These are phyloP conservation scores for Solioccasus polychromus DNA, from an alignment of 768 basidiomycete genomes.

Conservation along the genomic window DNA sequence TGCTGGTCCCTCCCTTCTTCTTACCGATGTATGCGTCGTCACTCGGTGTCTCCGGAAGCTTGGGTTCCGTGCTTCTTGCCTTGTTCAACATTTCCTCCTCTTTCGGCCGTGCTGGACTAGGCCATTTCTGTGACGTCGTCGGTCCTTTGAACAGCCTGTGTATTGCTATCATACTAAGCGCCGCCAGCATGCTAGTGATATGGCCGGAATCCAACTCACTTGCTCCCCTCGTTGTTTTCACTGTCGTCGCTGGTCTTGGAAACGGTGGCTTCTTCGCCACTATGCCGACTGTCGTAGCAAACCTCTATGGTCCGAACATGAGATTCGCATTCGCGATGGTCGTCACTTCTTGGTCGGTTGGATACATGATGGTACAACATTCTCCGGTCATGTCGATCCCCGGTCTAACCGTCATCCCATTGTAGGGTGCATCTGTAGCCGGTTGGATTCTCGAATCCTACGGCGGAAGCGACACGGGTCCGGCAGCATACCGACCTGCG, in stretches of 20 bases:
- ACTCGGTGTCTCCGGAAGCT: conserved; percentile 19
- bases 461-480: conserved; percentile 20
- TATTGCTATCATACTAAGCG: conserved; percentile 26
- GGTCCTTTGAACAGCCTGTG: conserved; percentile 31
- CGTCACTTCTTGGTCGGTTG: conserved; percentile 30
- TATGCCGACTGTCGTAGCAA: conserved; percentile 31
- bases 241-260: conserved; percentile 27
- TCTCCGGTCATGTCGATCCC: neutral
- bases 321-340: conserved; percentile 34
- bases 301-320: conserved; percentile 29
- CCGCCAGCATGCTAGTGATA: conserved; percentile 30
- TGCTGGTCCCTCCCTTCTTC: conserved; percentile 37
- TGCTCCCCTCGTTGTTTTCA: conserved; percentile 24
- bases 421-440: conserved; percentile 29
- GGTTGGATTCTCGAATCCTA: conserved; percentile 28
- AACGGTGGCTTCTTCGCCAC: conserved; percentile 35
- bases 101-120: conserved; percentile 30
- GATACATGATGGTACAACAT: conserved; percentile 24
- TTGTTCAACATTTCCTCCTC: conserved; percentile 36
- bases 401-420: neutral
- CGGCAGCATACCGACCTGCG: conserved; percentile 26
- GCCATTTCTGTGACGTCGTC: conserved; percentile 26
- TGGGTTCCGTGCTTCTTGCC: conserved; percentile 30
- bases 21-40: conserved; percentile 35
- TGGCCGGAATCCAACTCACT: conserved; percentile 27